These are phyloP conservation scores for Grigorovia transvaalensis DNA, from an alignment of 805 yeast genomes.

Conservation along the genomic window DNA sequence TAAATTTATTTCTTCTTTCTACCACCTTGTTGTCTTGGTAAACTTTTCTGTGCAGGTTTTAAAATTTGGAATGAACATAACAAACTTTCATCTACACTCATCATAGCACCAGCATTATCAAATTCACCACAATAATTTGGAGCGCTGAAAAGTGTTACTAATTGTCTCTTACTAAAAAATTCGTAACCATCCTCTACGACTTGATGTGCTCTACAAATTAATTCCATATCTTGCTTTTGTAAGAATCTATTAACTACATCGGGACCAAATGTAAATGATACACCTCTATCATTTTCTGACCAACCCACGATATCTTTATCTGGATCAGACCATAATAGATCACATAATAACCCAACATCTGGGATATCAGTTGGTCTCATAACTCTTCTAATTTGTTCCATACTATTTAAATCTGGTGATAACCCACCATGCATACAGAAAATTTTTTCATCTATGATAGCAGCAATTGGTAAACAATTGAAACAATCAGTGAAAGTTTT, in stretches of 20 bases:
- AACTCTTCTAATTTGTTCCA: conserved; percentile 97
- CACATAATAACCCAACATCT: conserved; percentile 93
- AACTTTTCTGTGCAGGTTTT: conserved; percentile 88
- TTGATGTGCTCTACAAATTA: conserved; percentile 97
- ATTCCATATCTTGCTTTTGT: conserved; percentile 96
- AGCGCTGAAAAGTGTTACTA: conserved; percentile 90
- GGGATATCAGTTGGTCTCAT: conserved; percentile 99
- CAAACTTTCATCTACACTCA: conserved; percentile 95
- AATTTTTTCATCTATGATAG: conserved; percentile 94
- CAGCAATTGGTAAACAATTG: conserved; percentile 97
- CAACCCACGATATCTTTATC: conserved; percentile 97
- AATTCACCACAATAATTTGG: conserved; percentile 99
- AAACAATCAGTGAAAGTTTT: conserved; percentile 97
- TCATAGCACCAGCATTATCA: conserved; percentile 99
- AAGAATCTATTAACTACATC: conserved; percentile 93
- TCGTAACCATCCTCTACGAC: conserved; percentile 99
- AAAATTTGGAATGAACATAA: conserved; percentile 93
- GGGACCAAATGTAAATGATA: conserved; percentile 98
- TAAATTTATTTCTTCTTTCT: conserved; percentile 22
- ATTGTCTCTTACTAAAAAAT: conserved; percentile 89
- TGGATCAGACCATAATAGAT: conserved; percentile 96
- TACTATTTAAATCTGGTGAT: conserved; percentile 91
- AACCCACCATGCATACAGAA: conserved; percentile 99
- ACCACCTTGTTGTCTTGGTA: conserved; percentile 29
- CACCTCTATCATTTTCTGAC: conserved; percentile 99